Evolutionary conservation across 371 early-diverging fungal genomes (phyloP), one percentile per base, ranked within the genome.

Genomic region (Nematocida sp.): DNA sequence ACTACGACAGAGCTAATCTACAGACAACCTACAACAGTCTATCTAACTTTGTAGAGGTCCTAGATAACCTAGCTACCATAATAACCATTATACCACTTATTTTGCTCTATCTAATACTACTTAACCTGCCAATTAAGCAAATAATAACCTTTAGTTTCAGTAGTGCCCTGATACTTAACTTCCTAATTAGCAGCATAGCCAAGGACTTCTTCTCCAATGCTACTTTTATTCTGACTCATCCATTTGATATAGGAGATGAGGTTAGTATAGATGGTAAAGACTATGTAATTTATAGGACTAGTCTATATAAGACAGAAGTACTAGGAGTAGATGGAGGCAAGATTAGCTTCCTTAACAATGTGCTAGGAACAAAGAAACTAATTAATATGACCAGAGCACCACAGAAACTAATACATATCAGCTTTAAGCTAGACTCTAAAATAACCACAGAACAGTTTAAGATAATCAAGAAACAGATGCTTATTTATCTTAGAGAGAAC

Each of bases 221-320:
- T 19, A 66, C 80, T 57, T 57, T 84, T 41, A 48, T 82, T n/a
- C 23, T 81, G 9, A 81, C 76, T n/a, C 84, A 84, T 62, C 84
- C 77, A 48, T 84, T 77, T 67, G 84, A 84, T 75, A 77, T 84
- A 37, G 84, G 82, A 5, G 84, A 84, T 66, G 84, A 84, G 21
- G 76, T 84, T 4, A 74, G 80, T 21, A 57, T 82, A 9, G 81
- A 80, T 25, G 74, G 67, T 25, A 66, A 55, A 19, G 77, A 78
- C 46, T 77, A 78, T 58, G 78, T 53, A 27, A 80, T 84, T 34
- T 63, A 80, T 57, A 55, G 57, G 43, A 78, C 78, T 37, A 78
- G 80, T 9, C 47, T 84, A 2, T 61, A 77, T n/a, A 77, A 62
- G 29, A 80, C 82, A 38, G 78, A 78, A 19, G 78, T 84, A 1